Conservation (phyloP, 2,329 filamentous ascomycete species). For the Tolypocladium tropicale region DNA sequence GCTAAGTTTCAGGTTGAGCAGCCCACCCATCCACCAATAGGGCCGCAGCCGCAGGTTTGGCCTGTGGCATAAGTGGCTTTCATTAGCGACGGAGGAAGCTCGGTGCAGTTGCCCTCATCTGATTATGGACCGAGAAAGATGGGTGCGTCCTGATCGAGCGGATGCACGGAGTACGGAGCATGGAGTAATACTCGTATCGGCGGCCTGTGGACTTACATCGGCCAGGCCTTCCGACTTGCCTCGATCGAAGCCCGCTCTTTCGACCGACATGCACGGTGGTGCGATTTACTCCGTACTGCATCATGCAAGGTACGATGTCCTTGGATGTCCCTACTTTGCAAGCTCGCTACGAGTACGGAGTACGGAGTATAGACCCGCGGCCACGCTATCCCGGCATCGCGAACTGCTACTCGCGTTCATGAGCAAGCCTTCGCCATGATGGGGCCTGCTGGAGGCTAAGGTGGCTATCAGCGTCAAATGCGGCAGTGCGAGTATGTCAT, state of each 20-base stretch:
- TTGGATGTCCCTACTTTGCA: too few species aligned
- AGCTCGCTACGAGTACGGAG: background rate
- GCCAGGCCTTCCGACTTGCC: background rate
- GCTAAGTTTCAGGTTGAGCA: constrained; percentile 24
- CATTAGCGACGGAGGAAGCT: background rate
- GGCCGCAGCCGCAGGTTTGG: constrained; percentile 13
- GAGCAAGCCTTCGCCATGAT: background rate
- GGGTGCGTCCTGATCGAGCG: background rate
- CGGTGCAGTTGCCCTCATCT: constrained; percentile 1
- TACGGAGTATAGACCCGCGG: too few species aligned
- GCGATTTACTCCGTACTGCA: background rate
- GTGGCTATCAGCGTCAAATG: background rate
- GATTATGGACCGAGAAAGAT: background rate
- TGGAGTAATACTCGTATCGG: background rate
- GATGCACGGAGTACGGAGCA: too few species aligned
- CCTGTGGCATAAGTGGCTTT: constrained; percentile 7
- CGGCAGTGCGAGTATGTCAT: background rate
- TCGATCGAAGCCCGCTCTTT: background rate
- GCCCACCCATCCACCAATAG: constrained; percentile 16
- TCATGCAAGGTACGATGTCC: background rate
- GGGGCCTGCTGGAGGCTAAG: background rate
- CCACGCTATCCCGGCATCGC: too few species aligned
- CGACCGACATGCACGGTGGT: background rate
- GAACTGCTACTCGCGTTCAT: too few species aligned
- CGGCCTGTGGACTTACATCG: background rate